These are phyloP conservation scores for Nicotiana attenuata DNA, from an alignment of 257 asterid species.

Conservation along the genomic window DNA sequence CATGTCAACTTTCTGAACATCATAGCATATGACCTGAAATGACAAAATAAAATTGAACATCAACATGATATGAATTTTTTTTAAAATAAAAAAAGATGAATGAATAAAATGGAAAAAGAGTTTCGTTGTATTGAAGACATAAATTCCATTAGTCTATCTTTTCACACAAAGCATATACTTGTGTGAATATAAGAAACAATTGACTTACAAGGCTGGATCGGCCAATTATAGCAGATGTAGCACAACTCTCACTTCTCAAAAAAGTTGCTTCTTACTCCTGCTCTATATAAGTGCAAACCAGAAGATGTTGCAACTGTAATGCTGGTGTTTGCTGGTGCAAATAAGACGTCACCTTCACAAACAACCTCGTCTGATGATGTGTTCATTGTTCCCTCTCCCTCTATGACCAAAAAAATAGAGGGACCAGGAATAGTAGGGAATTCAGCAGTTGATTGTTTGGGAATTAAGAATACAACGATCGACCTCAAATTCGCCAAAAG, in stretches of 20 bases:
- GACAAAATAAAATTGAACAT: too few relatives aligned
- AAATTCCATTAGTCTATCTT: too few relatives aligned
- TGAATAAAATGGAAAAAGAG: too few relatives aligned
- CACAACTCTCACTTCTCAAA: not conserved
- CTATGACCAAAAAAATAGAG: conserved; percentile 47
- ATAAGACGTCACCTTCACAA: conserved; percentile 66
- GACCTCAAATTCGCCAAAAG: conserved; percentile 89
- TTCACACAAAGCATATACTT: too few relatives aligned
- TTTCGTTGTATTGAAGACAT: too few relatives aligned
- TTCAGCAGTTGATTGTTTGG: conserved; percentile 38
- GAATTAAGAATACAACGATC: conserved; percentile 71
- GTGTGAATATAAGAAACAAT: too few relatives aligned
- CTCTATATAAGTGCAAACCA: too few relatives aligned
- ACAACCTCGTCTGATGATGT: conserved; percentile 28
- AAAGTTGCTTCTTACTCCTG: conserved; percentile 15
- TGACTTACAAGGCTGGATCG: conserved; percentile 1
- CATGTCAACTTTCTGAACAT: too few relatives aligned
- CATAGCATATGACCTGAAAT: too few relatives aligned
- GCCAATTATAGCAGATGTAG: not conserved
- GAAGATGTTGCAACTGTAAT: too few relatives aligned
- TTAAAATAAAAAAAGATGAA: too few relatives aligned
- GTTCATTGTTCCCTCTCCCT: conserved; percentile 53
- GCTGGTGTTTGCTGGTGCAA: conserved; percentile 53
- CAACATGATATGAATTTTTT: too few relatives aligned
- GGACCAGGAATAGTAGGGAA: conserved; percentile 69